Conservation (phyloP, 768 basidiomycete species). For the Leccinum disarticulatum region DNA sequence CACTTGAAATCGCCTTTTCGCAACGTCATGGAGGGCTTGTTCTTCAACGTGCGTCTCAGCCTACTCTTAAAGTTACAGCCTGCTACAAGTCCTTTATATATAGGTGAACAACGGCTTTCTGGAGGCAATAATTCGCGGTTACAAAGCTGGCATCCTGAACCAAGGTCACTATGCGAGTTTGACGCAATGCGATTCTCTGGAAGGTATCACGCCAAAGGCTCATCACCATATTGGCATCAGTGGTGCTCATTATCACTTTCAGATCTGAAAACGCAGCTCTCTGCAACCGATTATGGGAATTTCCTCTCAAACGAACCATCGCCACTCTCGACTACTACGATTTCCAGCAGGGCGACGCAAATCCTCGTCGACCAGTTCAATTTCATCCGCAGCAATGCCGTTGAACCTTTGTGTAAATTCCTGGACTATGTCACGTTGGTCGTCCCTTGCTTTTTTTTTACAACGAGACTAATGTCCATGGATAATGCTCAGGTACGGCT, state of each 20-base stretch:
- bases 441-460: slow-evolving; percentile 3
- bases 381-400: slow-evolving; percentile 86
- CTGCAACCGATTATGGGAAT: slow-evolving; percentile 96
- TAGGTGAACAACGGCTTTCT: slow-evolving; percentile 76
- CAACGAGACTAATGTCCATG: slow-evolving; percentile 2
- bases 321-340: slow-evolving; percentile 90
- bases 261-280: slow-evolving; percentile 96
- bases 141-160: slow-evolving; percentile 89
- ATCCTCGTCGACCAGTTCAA: slow-evolving; percentile 97
- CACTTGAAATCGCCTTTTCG: neutral
- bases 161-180: slow-evolving; percentile 90
- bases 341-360: slow-evolving; percentile 95
- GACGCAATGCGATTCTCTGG: slow-evolving; percentile 95
- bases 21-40: slow-evolving; percentile 73
- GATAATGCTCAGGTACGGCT: slow-evolving; percentile 71
- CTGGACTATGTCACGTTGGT: slow-evolving; percentile 97
- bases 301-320: slow-evolving; percentile 96
- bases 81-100: slow-evolving; percentile 27
- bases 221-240: neutral
- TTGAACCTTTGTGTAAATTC: slow-evolving; percentile 88
- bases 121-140: slow-evolving; percentile 85
- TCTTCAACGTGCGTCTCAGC: slow-evolving; percentile 71
- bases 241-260: slow-evolving; percentile 8
- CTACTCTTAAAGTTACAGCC: neutral
- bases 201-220: slow-evolving; percentile 55